These are phyloP conservation scores for Curvularia sp. DNA, from an alignment of 2,329 filamentous ascomycete species.

Conservation along the genomic window DNA sequence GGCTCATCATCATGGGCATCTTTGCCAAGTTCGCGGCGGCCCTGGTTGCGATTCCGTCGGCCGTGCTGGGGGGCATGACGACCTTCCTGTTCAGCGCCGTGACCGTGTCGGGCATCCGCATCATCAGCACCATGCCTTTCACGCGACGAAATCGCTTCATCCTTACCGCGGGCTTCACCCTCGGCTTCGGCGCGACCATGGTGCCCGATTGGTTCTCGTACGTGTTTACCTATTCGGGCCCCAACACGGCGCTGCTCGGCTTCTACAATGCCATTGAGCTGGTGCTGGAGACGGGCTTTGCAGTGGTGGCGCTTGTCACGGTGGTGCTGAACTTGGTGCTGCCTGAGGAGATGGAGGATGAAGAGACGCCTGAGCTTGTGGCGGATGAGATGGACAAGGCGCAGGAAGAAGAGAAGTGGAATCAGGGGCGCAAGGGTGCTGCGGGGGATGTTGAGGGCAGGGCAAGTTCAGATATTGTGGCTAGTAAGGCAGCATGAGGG, in stretches of 20 bases:
- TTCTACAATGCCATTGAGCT: constrained; percentile 72
- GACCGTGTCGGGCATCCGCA: constrained; percentile 77
- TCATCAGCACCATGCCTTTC: constrained; percentile 74
- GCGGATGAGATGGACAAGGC: constrained; percentile 50
- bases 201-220: constrained; percentile 67
- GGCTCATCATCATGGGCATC: constrained; percentile 80
- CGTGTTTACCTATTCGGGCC: constrained; percentile 75
- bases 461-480: constrained; percentile 24
- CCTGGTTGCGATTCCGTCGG: constrained; percentile 73
- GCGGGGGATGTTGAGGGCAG: constrained; percentile 25
- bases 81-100: constrained; percentile 82
- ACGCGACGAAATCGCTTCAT: constrained; percentile 84
- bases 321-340: constrained; percentile 76
- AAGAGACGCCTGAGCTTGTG: constrained; percentile 54
- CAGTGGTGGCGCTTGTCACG: constrained; percentile 74
- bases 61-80: constrained; percentile 62
- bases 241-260: constrained; percentile 71
- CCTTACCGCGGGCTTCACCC: constrained; percentile 73
- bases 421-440: constrained; percentile 38
- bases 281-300: constrained; percentile 65
- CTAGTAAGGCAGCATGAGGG: constrained; percentile 18
- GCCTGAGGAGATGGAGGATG: constrained; percentile 77
- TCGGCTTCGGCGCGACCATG: constrained; percentile 68
- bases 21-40: constrained; percentile 84
- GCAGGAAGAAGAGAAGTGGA: constrained; percentile 53